Percentiles rank a stretch among this genome's conserved stretches.
Evolutionary conservation across 495 filamentous ascomycete species (phyloP).

Genomic region (Lepraria neglecta): DNA sequence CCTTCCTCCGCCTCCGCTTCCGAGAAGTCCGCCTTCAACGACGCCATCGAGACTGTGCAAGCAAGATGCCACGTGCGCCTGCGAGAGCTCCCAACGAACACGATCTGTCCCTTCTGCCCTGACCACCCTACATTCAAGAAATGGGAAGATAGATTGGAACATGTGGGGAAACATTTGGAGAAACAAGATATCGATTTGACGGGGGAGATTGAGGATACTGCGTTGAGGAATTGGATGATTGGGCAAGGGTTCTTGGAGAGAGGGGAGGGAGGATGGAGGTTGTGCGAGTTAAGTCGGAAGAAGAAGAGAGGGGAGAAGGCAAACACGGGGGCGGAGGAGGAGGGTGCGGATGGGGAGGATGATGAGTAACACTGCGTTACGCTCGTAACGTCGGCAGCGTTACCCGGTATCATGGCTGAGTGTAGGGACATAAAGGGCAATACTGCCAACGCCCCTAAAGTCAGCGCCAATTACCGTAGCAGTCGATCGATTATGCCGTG

Average conservation of each 20-base stretch:
- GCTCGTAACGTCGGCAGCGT: not conserved
- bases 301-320: constrained; percentile 15
- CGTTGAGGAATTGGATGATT: constrained; percentile 47
- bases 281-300: constrained; percentile 12
- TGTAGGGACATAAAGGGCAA: too few species aligned
- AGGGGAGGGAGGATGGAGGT: constrained; percentile 8
- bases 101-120: constrained; percentile 44
- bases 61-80: constrained; percentile 52
- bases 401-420: not conserved
- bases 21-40: constrained; percentile 38
- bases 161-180: constrained; percentile 62
- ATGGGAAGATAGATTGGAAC: constrained; percentile 88
- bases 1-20: constrained; percentile 44
- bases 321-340: constrained; percentile 11
- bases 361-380: not conserved
- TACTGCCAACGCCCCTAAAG: too few species aligned
- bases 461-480: too few species aligned
- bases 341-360: constrained; percentile 21
- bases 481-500: too few species aligned
- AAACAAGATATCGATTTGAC: constrained; percentile 25
- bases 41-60: constrained; percentile 43
- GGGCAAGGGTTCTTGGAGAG: constrained; percentile 41
- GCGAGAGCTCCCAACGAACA: constrained; percentile 54
- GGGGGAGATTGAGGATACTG: constrained; percentile 41
- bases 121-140: constrained; percentile 46